Evolutionary conservation across 371 early-diverging fungal genomes (phyloP).

Genomic region (Vairimorpha apis): DNA sequence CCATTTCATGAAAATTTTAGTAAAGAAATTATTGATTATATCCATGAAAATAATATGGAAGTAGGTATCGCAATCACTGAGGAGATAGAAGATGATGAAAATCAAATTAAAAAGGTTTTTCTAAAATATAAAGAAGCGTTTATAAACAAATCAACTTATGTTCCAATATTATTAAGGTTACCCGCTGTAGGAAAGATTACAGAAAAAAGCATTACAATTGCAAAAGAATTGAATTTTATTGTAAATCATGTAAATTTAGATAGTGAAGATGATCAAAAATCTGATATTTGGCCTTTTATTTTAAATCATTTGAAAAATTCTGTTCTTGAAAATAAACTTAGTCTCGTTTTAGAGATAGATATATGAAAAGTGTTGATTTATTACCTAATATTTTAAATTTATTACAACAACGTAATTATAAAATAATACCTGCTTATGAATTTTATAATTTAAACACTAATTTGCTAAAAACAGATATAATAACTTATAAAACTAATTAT

Average conservation of each 20-base stretch:
- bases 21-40: conserved; percentile 1
- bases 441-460: not conserved
- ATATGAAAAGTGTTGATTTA: not conserved
- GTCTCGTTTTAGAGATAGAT: conserved; percentile 26
- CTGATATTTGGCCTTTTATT: not conserved
- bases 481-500: not conserved
- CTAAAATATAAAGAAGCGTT: conserved; percentile 1
- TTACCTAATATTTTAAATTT: not conserved
- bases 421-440: conserved; percentile 6
- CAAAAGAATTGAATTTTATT: conserved; percentile 5
- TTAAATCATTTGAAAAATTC: not conserved
- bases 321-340: not conserved
- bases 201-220: not conserved
- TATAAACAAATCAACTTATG: conserved; percentile 1
- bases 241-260: conserved; percentile 10
- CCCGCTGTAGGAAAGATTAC: not conserved
- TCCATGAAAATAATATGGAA: conserved; percentile 8
- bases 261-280: conserved; percentile 26
- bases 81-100: not conserved
- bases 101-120: not conserved
- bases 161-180: conserved; percentile 2
- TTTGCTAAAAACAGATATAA: not conserved
- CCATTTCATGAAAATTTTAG: not conserved
- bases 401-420: not conserved
- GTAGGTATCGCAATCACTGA: conserved; percentile 16